phyloP scores from a whole-genome alignment of 495 filamentous ascomycete genomes.

The Aspergillus saccharolyticus region DNA sequence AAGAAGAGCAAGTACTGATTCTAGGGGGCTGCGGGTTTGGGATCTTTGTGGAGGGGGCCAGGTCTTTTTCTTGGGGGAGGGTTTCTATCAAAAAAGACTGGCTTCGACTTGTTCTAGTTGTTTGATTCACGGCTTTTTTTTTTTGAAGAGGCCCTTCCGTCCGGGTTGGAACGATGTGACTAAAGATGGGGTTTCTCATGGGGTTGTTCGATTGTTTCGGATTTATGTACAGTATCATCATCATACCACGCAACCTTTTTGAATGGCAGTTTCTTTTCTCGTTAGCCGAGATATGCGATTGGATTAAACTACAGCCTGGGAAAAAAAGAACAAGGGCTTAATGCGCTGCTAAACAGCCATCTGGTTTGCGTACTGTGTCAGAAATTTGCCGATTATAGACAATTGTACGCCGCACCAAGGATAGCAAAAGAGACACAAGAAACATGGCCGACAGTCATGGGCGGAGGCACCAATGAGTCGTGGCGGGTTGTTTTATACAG shows the following conservation, averaged over 20 bases:
- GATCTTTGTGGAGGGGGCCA: no score
- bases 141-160: no score
- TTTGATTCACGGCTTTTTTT: no score
- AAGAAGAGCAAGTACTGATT: constrained; percentile 28
- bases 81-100: no score
- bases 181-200: not conserved
- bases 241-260: constrained; percentile 1
- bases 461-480: constrained; percentile 5
- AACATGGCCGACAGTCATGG: not conserved
- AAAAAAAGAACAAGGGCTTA: constrained; percentile 4
- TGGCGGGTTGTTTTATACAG: constrained; percentile 19
- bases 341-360: constrained; percentile 10
- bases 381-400: constrained; percentile 13
- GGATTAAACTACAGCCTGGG: not conserved
- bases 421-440: constrained; percentile 1
- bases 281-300: not conserved
- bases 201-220: constrained; percentile 4
- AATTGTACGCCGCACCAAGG: constrained; percentile 13
- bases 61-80: not conserved
- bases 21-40: no score
- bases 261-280: constrained; percentile 1
- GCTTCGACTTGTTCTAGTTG: not conserved
- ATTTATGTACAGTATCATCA: constrained; percentile 6
- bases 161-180: not conserved
- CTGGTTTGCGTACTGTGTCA: constrained; percentile 12